Conservation (phyloP, 306 rosid species). For the Fragaria ananassa region DNA sequence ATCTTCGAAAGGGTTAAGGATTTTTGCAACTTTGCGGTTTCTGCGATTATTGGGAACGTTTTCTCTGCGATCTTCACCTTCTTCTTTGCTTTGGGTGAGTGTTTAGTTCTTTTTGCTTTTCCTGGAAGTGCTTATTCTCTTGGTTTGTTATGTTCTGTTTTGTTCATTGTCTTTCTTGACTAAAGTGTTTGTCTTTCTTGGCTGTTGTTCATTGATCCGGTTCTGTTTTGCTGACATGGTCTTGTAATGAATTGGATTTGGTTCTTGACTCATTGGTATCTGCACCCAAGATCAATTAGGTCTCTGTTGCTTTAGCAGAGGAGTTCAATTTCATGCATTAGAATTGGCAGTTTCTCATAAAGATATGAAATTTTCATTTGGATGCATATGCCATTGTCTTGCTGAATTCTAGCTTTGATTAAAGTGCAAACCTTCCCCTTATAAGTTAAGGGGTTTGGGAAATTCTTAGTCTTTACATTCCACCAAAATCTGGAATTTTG, state of each 20-base stretch:
- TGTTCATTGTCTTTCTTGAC: background rate
- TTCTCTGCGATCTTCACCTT: slow-evolving; percentile 97
- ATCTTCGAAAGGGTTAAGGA: slow-evolving; percentile 59
- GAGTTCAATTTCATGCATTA: background rate
- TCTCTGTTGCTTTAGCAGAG: background rate
- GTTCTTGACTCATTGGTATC: background rate
- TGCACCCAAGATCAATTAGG: slow-evolving; percentile 5
- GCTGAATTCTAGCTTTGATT: slow-evolving; percentile 22
- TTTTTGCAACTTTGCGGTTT: slow-evolving; percentile 56
- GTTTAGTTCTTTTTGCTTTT: background rate
- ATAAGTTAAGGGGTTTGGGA: slow-evolving; percentile 3
- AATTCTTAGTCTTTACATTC: slow-evolving; percentile 4
- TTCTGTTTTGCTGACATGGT: background rate
- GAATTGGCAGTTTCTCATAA: slow-evolving; percentile 13
- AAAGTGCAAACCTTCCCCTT: background rate
- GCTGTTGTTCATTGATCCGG: background rate
- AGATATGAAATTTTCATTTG: slow-evolving; percentile 15
- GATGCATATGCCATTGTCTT: slow-evolving; percentile 24
- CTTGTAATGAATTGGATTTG: slow-evolving; percentile 8
- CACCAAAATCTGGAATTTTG: background rate
- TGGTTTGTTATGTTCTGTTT: background rate
- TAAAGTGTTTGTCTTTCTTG: slow-evolving; percentile 7
- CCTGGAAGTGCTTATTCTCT: background rate
- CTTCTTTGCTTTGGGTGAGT: slow-evolving; percentile 88
- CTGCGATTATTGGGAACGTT: slow-evolving; percentile 75